Evolutionary conservation across 805 yeast genomes (phyloP), one percentile per base, ranked within the genome.

Genomic region (Ogataea dorogensis): DNA sequence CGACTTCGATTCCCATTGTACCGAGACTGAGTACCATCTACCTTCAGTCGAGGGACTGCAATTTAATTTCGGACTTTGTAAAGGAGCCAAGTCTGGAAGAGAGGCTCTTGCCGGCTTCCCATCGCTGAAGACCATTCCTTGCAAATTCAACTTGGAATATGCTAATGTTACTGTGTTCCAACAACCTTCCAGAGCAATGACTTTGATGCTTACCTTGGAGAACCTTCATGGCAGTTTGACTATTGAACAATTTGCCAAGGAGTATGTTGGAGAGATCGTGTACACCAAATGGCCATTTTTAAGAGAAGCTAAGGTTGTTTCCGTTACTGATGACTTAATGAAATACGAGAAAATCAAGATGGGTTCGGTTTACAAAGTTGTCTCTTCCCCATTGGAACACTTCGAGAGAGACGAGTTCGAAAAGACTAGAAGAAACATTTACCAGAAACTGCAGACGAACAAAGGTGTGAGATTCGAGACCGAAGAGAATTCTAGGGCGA

Each of bases 201-300:
- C 96, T 0, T 72, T 89, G 69, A 73, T 88, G 20, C 65, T 93
- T 45, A 65, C 73, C 2, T 52, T 89, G 17, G 68, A 71, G 29
- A 74, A 81, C 53, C 58, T 68, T 7, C 75, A 78, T 64, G 62
- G 63, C 19, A 80, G 80, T 24, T 53, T 75, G 23, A 64, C 82
- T 5, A 61, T 76, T 18, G 80, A 76, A 32, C 85, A 82, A 43
- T 70, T 86, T 50, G 81, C 87, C 16, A 71, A 75, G 39, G 71
- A 78, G 50, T 76, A 71, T 38, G 50, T 83, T 36, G 80, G 78
- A 29, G 70, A 77, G 39, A 61, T 77, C 32, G 82, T 85, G 2
- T 89, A 79, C 56, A 75, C 85, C 9, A 77, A 81, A 49, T 93
- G 95, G 91, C 99, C 99, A n/a, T 86, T 77, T 53, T 66, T 93